Base-by-base conservation (phyloP, 495 filamentous ascomycete genomes). In the Podospora comata region DNA sequence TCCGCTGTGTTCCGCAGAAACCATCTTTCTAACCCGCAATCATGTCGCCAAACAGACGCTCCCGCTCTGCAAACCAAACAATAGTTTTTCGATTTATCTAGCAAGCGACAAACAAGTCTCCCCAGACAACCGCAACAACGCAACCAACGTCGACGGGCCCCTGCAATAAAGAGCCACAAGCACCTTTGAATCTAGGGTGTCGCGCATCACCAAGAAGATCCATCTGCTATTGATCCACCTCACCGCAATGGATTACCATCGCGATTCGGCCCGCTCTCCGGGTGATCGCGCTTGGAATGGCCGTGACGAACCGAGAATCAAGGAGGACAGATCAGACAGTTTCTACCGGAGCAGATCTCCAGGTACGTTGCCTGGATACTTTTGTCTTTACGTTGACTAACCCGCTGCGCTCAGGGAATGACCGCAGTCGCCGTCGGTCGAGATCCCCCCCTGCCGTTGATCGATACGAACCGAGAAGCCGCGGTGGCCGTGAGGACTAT, bases 361-460 rank as follows among this genome's bases (percentile, higher is more conserved):
- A 70, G 85, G 85, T 86, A 76, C 74, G 84, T 84, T 57, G 59
- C 23, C n/a, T 58, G 20, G 5, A 62, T 56, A 28, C 54, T 48
- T 32, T 61, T 54, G 54, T 34, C n/a, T 61, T 23, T 1, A 32
- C 23, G 34, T 34, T 64, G 44, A 20, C 60, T 64, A 68, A 65
- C 71, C 71, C 62, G 60, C 61, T 57, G 19, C 69, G 16, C 55
- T 18, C 67, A 82, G 77, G 73, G 56, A 72, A 75, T 65, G 82
- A 85, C 27, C 79, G 83, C 67, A 75, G 72, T 28, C 81, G 84
- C 5, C 83, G 84, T 58, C 88, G 92, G 62, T 92, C 91, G 27
- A 87, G 92, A 20, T 94, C 92, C 3, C 92, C 92, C 26, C 73
- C 79, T 28, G 80, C 85, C 57, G 89, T 93, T 64, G 89, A 92